Conservation (phyloP, 345 rosid species). For the Moricandia arvensis region DNA sequence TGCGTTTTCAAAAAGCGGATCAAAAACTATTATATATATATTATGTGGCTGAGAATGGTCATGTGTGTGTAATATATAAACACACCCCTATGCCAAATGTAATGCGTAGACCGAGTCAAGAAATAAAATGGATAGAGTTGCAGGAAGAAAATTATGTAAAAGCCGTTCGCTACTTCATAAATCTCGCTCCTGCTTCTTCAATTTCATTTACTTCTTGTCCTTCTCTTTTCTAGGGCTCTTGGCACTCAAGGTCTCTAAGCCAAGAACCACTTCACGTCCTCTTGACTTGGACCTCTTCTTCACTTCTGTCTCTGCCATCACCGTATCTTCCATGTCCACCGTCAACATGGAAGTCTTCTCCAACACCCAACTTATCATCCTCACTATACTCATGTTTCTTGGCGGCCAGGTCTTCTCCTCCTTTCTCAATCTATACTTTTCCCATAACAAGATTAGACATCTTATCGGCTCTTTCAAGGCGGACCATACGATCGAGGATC, state of each 20-base stretch:
- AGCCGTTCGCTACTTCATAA: slow-evolving; percentile 4
- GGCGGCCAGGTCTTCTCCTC: slow-evolving; percentile 77
- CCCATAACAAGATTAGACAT: slow-evolving; percentile 19
- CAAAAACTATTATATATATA: neutral
- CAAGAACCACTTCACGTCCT: slow-evolving; percentile 43
- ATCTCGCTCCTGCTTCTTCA: slow-evolving; percentile 32
- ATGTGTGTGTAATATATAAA: slow-evolving; percentile 8
- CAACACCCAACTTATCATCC: slow-evolving; percentile 51
- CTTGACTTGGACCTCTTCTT: slow-evolving; percentile 57
- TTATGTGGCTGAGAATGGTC: slow-evolving; percentile 12
- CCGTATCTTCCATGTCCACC: slow-evolving; percentile 72
- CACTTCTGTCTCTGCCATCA: slow-evolving; percentile 66
- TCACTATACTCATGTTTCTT: slow-evolving; percentile 52
- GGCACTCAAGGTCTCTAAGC: slow-evolving; percentile 39
- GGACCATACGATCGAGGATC: neutral
- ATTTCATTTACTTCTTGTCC: slow-evolving; percentile 41
- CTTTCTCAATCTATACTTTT: slow-evolving; percentile 36
- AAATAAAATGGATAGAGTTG: slow-evolving; percentile 21
- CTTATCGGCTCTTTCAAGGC: neutral
- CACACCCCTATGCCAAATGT: neutral
- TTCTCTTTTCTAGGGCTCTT: slow-evolving; percentile 43
- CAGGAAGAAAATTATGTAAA: neutral
- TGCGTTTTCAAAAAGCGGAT: too few relatives aligned
- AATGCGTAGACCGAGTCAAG: neutral
- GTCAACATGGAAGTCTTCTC: slow-evolving; percentile 87